Base-by-base conservation (phyloP, 257 asterid species). In the Gardenia jasminoides region DNA sequence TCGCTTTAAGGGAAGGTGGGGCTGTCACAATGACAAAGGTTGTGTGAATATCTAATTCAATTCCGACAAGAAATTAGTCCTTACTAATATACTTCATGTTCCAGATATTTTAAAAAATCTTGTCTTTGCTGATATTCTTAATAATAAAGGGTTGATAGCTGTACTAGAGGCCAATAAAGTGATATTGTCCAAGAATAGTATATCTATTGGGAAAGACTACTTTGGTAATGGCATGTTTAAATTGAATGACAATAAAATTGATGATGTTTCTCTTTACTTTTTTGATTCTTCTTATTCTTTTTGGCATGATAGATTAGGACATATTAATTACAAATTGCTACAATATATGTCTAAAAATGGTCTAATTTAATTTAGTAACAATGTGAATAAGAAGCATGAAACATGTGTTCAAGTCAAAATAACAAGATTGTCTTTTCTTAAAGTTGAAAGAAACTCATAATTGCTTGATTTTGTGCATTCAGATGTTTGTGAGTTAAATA, bases 31-130 rank as follows among this genome's bases (percentile, higher is more conserved):
- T n/a, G n/a, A n/a, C n/a, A 73, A 52, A 22, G 26, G 47, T 6
- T 12, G 28, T 48, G n/a, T n/a, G 6, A 28, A 72, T 47, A 64
- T 72, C 17, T 20, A 15, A 7, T 50, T 48, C 48, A 72, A 64
- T 11, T 72, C 26, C 26, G 44, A 44, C 17, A 28, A 72, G 10
- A 72, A 47, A 28, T 33, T 50, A 9, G 50, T 41, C 50, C 66
- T 72, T 12, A 50, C 66, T 2, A 73, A 52, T 73, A 10, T 52
- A 19, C 43, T 73, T 30, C 67, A 52, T 73, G 77, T 72, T 48
- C 26, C 46, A 0, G 43, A 72, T 46, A n/a, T 73, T 28, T n/a
- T 48, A 2, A 67, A 67, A 10, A 67, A 67, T 31, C n/a, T 67
- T 67, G 71, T 67, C 10, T 67, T n/a, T 8, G 47, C 47, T 8